These are phyloP conservation scores for Solanum verrucosum DNA, from an alignment of 257 asterid genomes.

Conservation along the genomic window DNA sequence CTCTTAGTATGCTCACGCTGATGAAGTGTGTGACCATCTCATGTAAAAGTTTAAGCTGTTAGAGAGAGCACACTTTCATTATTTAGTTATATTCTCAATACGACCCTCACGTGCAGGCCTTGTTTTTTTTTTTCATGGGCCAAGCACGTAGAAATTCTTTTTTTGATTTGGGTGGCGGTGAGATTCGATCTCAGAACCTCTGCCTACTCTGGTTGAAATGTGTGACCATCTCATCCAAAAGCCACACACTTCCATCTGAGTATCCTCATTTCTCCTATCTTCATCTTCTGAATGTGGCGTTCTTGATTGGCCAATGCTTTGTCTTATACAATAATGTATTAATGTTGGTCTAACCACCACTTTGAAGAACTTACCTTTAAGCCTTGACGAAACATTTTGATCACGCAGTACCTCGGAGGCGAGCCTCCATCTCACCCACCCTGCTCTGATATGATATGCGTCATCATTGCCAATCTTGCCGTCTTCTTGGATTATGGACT, in stretches of 20 bases:
- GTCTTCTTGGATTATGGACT: neutral
- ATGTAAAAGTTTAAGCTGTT: too few species aligned
- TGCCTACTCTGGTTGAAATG: too few species aligned
- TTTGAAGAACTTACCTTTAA: neutral
- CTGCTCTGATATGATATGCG: neutral
- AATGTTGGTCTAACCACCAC: neutral
- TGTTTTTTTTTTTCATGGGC: too few species aligned
- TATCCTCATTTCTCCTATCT: neutral
- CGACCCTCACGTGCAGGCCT: too few species aligned
- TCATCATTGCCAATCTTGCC: neutral
- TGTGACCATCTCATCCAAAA: too few species aligned
- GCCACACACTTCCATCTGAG: neutral
- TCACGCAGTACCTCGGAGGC: neutral
- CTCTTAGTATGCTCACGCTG: neutral
- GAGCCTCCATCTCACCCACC: neutral
- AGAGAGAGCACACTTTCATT: too few species aligned
- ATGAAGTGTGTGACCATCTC: too few species aligned
- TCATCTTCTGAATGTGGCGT: neutral
- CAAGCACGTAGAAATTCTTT: too few species aligned
- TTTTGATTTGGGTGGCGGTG: too few species aligned
- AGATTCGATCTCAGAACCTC: too few species aligned
- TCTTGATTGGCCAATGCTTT: neutral
- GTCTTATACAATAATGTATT: neutral
- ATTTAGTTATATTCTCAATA: too few species aligned
- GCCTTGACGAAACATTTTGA: neutral